A percentile compares a stretch with the other conserved stretches of the same genome.
phyloP scores from a whole-genome alignment of 495 filamentous ascomycete genomes.

The Endocarpon pusillum region DNA sequence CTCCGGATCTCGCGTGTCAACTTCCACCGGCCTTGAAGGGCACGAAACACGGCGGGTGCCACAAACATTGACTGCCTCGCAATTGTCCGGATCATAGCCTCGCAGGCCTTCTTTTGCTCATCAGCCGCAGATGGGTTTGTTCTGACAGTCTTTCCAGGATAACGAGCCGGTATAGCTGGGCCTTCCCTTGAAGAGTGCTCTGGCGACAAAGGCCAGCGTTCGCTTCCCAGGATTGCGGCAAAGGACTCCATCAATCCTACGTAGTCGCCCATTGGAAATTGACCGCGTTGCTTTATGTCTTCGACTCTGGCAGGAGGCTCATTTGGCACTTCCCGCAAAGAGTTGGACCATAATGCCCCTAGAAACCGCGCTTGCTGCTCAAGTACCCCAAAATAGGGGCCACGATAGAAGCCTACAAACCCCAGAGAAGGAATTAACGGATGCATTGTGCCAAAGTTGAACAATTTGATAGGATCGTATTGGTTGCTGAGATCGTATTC shows the following conservation, averaged over 20 bases:
- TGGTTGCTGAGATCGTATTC: slow-evolving; percentile 34
- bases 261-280: slow-evolving; percentile 75
- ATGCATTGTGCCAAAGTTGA: slow-evolving; percentile 46
- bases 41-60: slow-evolving; percentile 60
- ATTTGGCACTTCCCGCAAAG: no score
- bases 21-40: slow-evolving; percentile 56
- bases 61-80: no score
- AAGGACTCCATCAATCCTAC: slow-evolving; percentile 60
- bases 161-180: no score
- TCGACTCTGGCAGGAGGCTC: slow-evolving; percentile 10
- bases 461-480: slow-evolving; percentile 51
- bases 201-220: no score
- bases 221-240: slow-evolving; percentile 32
- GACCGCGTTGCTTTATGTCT: slow-evolving; percentile 26
- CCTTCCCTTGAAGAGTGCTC: no score
- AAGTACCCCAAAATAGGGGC: slow-evolving; percentile 74
- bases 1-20: no score
- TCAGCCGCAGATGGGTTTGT: no score
- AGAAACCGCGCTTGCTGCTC: slow-evolving; percentile 71
- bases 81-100: no score
- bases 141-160: no score
- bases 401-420: slow-evolving; percentile 75
- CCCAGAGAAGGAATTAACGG: slow-evolving; percentile 43
- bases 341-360: slow-evolving; percentile 25
- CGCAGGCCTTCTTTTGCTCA: no score